Evolutionary conservation across 1,139 yeast species (phyloP).

Genomic region (Candida anutae): DNA sequence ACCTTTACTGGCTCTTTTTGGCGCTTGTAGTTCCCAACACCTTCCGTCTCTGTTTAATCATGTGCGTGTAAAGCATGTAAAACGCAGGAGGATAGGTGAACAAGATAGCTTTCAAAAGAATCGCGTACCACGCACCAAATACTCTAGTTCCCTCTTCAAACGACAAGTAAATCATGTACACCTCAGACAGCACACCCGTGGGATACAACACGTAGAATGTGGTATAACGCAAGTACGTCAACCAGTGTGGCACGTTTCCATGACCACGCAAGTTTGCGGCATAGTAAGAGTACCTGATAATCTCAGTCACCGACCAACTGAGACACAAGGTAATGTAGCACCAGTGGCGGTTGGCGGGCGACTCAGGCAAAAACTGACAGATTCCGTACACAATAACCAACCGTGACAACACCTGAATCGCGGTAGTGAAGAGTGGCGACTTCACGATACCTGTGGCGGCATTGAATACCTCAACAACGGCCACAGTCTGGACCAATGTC

Average conservation of each 20-base stretch:
- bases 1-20: slow-evolving; percentile 10
- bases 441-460: slow-evolving; percentile 72
- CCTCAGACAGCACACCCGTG: slow-evolving; percentile 82
- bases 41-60: slow-evolving; percentile 80
- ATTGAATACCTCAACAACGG: slow-evolving; percentile 75
- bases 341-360: slow-evolving; percentile 56
- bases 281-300: slow-evolving; percentile 80
- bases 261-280: slow-evolving; percentile 55
- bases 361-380: slow-evolving; percentile 61
- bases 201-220: slow-evolving; percentile 82
- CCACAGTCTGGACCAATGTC: slow-evolving; percentile 72
- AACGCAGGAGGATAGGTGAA: slow-evolving; percentile 78
- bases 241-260: slow-evolving; percentile 51
- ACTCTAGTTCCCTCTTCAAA: slow-evolving; percentile 50
- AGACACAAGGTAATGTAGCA: slow-evolving; percentile 57
- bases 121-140: slow-evolving; percentile 47
- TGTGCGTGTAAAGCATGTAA: slow-evolving; percentile 76
- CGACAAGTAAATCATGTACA: slow-evolving; percentile 60
- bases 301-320: slow-evolving; percentile 91
- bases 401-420: slow-evolving; percentile 81
- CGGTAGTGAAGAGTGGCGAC: slow-evolving; percentile 78
- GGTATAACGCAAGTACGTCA: slow-evolving; percentile 75
- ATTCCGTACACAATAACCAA: slow-evolving; percentile 79
- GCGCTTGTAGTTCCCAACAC: slow-evolving; percentile 32
- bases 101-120: slow-evolving; percentile 49